These are phyloP conservation scores for Oleoguttula mirabilis DNA, from an alignment of 495 filamentous ascomycete genomes.

Conservation along the genomic window DNA sequence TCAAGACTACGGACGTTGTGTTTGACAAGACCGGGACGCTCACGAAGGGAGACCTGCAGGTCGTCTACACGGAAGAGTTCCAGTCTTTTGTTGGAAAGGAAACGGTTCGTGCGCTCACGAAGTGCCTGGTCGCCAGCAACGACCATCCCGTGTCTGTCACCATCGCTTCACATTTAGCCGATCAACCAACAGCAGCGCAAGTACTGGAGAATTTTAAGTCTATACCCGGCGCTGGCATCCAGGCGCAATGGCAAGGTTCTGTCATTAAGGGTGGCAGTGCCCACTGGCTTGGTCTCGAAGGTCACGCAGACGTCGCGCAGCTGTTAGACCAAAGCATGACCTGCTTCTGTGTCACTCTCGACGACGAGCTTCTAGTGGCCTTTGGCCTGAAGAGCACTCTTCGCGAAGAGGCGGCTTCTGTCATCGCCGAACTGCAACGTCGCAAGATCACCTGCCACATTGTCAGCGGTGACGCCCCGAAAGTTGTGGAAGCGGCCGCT, in stretches of 20 bases:
- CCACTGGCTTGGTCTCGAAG: slow-evolving; percentile 41
- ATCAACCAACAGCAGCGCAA: slow-evolving; percentile 23
- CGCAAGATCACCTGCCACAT: slow-evolving; percentile 50
- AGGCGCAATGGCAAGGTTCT: slow-evolving; percentile 26
- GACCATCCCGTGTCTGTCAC: slow-evolving; percentile 61
- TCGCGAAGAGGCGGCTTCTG: slow-evolving; percentile 41
- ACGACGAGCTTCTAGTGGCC: slow-evolving; percentile 38
- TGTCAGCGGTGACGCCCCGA: slow-evolving; percentile 57
- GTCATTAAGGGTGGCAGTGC: slow-evolving; percentile 49
- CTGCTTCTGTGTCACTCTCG: slow-evolving; percentile 50
- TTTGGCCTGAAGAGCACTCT: slow-evolving; percentile 50
- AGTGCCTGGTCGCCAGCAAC: slow-evolving; percentile 40
- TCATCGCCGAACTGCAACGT: slow-evolving; percentile 40
- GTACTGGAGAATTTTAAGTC: slow-evolving; percentile 34
- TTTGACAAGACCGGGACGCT: slow-evolving; percentile 81
- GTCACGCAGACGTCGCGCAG: slow-evolving; percentile 32
- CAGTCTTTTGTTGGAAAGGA: too few species aligned
- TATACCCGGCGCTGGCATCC: slow-evolving; percentile 43
- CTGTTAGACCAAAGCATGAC: slow-evolving; percentile 41
- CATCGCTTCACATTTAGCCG: slow-evolving; percentile 37
- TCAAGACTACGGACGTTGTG: slow-evolving; percentile 54
- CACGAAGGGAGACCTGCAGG: slow-evolving; percentile 47
- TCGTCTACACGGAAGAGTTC: slow-evolving; percentile 36
- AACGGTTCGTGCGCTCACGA: slow-evolving; percentile 33
- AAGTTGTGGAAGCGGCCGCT: slow-evolving; percentile 45